phyloP scores from a whole-genome alignment of 192 early-diverging fungal genomes.

The Gonapodya sp. region DNA sequence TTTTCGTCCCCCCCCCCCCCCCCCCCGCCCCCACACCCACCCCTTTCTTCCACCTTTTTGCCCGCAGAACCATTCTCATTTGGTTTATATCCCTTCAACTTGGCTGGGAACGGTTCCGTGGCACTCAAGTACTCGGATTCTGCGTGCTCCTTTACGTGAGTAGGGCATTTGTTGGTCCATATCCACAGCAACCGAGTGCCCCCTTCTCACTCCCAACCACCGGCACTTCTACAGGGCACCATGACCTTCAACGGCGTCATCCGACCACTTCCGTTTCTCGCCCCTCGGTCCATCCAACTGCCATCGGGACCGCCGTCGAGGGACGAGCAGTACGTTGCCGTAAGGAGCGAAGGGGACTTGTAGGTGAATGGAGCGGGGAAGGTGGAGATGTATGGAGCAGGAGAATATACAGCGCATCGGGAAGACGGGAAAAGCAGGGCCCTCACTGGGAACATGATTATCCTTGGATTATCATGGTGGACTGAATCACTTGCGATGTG shows the following conservation, averaged over 20 bases:
- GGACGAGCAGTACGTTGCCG: background rate
- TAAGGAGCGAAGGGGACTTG: background rate
- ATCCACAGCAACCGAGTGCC: too few species aligned
- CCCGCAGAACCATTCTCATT: slow-evolving; percentile 86
- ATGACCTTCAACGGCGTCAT: slow-evolving; percentile 86
- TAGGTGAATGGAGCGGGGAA: background rate
- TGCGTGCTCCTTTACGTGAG: slow-evolving; percentile 26
- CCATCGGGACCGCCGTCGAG: background rate
- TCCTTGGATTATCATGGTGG: too few species aligned
- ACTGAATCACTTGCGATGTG: too few species aligned
- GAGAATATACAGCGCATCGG: too few species aligned
- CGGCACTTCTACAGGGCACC: slow-evolving; percentile 68
- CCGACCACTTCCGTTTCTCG: slow-evolving; percentile 33
- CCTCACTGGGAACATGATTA: too few species aligned
- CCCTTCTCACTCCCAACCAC: too few species aligned
- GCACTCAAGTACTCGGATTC: slow-evolving; percentile 84
- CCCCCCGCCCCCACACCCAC: background rate
- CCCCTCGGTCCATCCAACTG: background rate
- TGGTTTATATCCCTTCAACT: slow-evolving; percentile 85
- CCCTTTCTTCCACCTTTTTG: background rate
- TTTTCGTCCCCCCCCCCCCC: too few species aligned
- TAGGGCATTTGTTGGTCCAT: background rate
- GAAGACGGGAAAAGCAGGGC: too few species aligned
- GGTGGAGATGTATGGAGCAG: too few species aligned
- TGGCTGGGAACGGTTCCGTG: slow-evolving; percentile 89